Evolutionary conservation across 306 rosid species (phyloP), one percentile per base, ranked within the genome.

Genomic region (Lathyrus tuberosus): DNA sequence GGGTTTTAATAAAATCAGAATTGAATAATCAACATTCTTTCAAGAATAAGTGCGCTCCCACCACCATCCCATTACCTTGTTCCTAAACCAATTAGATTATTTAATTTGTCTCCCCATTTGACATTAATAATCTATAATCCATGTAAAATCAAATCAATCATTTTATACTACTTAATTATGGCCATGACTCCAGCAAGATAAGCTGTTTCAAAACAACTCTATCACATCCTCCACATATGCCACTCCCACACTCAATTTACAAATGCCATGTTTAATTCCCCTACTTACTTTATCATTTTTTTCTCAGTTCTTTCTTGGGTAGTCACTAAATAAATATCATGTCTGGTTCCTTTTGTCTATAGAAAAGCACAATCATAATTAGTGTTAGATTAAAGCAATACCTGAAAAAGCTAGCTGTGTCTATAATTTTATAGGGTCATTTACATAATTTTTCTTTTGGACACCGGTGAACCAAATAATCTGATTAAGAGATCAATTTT

Each of bases 11-110:
- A 10, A 10, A 22, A 22, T 10, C 9, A 20, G n/a, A 53, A 53
- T 53, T 53, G 15, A 53, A 53, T 53, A 53, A 53, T 53, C 3
- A 10, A 53, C 15, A 24, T 54, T 54, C 11, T 42, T 58, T 30
- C 44, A 65, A 46, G 52, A 80, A 31, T 57, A 30, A 64, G 46
- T 69, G 77, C 83, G 37, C 35, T 40, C 43, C 78, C 75, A 41
- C 73, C 58, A 42, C 70, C 58, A 33, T 14, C 22, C 11, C 12
- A 37, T 75, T 51, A 61, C 74, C 74, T 26, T 72, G 65, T 49
- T 18, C 64, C 33, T 3, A 18, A 16, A 71, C 41, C 22, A 68
- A 78, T 17, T 71, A 47, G 41, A 65, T 54, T 54, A 46, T 56
- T 65, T 57, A 57, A 40, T 59, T 58, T 59, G 18, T 35, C 72